Conservation (phyloP, 164 flowering plant species). For the Piper betle region DNA sequence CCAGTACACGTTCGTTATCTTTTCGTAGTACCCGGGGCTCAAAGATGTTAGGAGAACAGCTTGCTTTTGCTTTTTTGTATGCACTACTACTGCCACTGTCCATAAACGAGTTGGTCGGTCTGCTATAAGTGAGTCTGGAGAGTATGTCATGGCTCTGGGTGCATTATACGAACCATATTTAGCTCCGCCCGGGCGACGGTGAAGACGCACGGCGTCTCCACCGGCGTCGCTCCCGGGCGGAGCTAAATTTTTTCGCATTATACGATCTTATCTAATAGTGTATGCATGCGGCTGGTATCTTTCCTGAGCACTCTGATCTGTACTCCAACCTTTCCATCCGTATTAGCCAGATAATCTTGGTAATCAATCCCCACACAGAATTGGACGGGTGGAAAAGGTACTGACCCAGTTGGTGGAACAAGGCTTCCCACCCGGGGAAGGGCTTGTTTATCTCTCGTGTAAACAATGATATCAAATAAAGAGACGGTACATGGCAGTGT, state of each 20-base stretch:
- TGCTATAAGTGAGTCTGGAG: neutral
- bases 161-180: too few relatives aligned
- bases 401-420: neutral
- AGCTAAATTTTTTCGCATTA: too few relatives aligned
- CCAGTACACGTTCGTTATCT: neutral
- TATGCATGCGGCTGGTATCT: neutral
- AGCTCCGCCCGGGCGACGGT: too few relatives aligned
- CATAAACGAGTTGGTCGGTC: too few relatives aligned
- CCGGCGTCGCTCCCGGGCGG: too few relatives aligned
- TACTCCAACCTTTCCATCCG: neutral
- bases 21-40: neutral
- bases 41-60: neutral
- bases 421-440: neutral
- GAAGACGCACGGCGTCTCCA: too few relatives aligned
- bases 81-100: too few relatives aligned
- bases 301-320: neutral
- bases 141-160: neutral
- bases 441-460: neutral
- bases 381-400: neutral
- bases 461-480: neutral
- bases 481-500: neutral
- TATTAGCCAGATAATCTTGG: neutral
- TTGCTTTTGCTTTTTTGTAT: too few relatives aligned
- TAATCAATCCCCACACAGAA: neutral
- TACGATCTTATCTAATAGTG: neutral